These are phyloP conservation scores for Zarea fungicola DNA, from an alignment of 2,329 filamentous ascomycete species.

Conservation along the genomic window DNA sequence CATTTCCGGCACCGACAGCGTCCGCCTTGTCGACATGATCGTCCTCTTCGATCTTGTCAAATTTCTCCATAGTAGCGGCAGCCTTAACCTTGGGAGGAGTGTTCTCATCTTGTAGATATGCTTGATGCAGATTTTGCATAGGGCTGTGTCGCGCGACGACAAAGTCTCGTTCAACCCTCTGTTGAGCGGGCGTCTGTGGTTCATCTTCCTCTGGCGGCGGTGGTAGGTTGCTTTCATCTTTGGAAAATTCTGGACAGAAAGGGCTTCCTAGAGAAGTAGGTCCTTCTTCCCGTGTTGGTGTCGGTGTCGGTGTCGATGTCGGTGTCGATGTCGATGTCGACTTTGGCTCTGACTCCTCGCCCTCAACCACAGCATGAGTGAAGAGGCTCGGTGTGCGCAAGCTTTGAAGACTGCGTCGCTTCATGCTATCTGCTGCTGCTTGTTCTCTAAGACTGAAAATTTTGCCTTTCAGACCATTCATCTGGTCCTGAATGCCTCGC, in stretches of 20 bases:
- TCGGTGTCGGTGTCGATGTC: too few relatives aligned
- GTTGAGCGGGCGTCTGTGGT: neutral
- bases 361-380: slow-evolving; percentile 54
- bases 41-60: slow-evolving; percentile 23
- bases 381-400: slow-evolving; percentile 73
- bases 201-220: neutral
- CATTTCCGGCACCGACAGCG: slow-evolving; percentile 35
- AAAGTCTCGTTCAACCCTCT: neutral
- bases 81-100: slow-evolving; percentile 7
- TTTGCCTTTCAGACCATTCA: slow-evolving; percentile 79
- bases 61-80: slow-evolving; percentile 18
- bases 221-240: slow-evolving; percentile 10
- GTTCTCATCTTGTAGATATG: slow-evolving; percentile 13
- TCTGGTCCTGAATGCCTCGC: slow-evolving; percentile 72
- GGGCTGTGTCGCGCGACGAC: slow-evolving; percentile 11
- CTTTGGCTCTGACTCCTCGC: slow-evolving; percentile 18
- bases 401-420: slow-evolving; percentile 70
- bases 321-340: slow-evolving; percentile 11
- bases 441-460: slow-evolving; percentile 76
- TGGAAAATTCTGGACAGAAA: slow-evolving; percentile 10
- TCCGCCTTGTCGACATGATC: slow-evolving; percentile 25
- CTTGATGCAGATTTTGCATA: slow-evolving; percentile 13
- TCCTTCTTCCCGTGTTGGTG: slow-evolving; percentile 14
- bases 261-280: slow-evolving; percentile 12
- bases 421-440: slow-evolving; percentile 71